Percentiles rank a stretch among this genome's conserved stretches.
Conservation (phyloP, 1,139 yeast genomes). For the Hanseniaspora gamundiae region DNA sequence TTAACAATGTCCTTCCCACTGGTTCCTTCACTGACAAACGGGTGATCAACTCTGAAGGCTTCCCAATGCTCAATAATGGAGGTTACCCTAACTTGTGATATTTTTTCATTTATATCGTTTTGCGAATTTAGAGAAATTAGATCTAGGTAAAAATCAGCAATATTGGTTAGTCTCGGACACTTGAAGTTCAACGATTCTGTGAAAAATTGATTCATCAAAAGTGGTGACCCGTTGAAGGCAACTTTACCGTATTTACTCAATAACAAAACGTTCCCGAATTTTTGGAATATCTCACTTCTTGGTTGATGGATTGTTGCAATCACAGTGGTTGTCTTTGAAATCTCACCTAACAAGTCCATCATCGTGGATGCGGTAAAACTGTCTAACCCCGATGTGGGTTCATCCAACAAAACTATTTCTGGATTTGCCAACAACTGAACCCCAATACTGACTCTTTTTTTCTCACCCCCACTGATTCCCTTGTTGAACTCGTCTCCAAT, state of each 20-base stretch:
- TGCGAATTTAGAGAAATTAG: conserved; percentile 37
- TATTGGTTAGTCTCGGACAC: conserved; percentile 49
- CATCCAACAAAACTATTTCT: conserved; percentile 62
- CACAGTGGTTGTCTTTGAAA: conserved; percentile 50
- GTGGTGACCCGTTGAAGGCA: conserved; percentile 46
- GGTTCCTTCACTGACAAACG: background rate
- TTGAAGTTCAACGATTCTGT: conserved; percentile 31
- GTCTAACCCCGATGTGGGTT: conserved; percentile 83
- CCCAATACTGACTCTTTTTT: conserved; percentile 72
- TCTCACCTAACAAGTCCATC: conserved; percentile 41
- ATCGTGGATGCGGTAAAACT: conserved; percentile 68
- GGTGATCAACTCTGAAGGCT: background rate
- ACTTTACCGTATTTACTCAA: conserved; percentile 64
- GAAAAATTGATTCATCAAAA: conserved; percentile 34
- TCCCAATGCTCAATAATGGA: conserved; percentile 40
- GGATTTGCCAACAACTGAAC: conserved; percentile 65
- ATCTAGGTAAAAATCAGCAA: conserved; percentile 67
- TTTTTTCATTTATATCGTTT: conserved; percentile 17
- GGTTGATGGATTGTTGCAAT: conserved; percentile 83
- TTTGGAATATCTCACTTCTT: conserved; percentile 46
- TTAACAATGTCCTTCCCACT: too few relatives aligned
- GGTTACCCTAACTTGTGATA: conserved; percentile 31
- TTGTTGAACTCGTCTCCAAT: conserved; percentile 63
- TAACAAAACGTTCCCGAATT: conserved; percentile 55
- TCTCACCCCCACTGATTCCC: conserved; percentile 83